These are phyloP conservation scores for Pugionium dolabratum DNA, from an alignment of 345 rosid genomes.

Conservation along the genomic window DNA sequence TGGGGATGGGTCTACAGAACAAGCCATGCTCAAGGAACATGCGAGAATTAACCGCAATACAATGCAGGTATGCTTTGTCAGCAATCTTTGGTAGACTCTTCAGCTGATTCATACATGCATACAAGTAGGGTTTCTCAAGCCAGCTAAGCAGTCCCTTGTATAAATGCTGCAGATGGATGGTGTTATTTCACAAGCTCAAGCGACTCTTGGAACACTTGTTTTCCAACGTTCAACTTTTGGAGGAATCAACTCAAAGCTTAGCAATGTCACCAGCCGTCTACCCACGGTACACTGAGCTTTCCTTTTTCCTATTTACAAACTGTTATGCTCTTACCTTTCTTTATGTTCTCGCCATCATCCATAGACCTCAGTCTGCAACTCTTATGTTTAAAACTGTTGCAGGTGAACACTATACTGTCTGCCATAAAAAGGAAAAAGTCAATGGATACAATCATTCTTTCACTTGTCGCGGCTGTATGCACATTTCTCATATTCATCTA, in stretches of 20 bases:
- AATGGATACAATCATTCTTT: conserved; percentile 86
- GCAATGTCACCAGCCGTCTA: conserved; percentile 88
- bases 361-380: conserved; percentile 15
- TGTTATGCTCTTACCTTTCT: too few relatives aligned
- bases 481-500: conserved; percentile 86
- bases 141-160: background rate
- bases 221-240: conserved; percentile 92
- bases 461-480: conserved; percentile 96
- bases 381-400: conserved; percentile 40
- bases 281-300: conserved; percentile 64
- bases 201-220: conserved; percentile 81
- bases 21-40: conserved; percentile 79
- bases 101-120: background rate
- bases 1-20: conserved; percentile 69
- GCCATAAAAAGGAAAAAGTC: conserved; percentile 95
- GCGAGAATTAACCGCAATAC: conserved; percentile 76
- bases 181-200: conserved; percentile 96
- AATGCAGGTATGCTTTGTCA: conserved; percentile 57
- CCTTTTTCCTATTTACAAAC: background rate
- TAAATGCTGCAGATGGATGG: conserved; percentile 71
- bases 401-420: conserved; percentile 82
- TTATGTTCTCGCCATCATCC: background rate
- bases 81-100: background rate
- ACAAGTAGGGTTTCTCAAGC: too few relatives aligned
- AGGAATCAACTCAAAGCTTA: conserved; percentile 89